These are phyloP conservation scores for Mercurialis annua DNA, from an alignment of 345 rosid species.

Conservation along the genomic window DNA sequence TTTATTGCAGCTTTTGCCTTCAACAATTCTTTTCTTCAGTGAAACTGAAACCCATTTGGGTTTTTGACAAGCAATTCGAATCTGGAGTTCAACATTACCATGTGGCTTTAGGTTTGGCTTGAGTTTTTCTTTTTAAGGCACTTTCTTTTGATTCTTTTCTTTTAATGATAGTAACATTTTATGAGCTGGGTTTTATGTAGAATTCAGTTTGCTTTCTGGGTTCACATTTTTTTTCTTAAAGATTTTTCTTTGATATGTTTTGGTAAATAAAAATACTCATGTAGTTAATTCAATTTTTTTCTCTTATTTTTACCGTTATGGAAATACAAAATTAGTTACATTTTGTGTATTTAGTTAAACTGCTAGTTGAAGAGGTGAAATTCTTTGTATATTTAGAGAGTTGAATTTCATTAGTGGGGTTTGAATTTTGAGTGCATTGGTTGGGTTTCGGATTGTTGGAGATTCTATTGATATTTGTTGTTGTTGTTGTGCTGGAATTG, in stretches of 20 bases:
- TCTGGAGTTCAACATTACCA: not conserved
- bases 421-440: slow-evolving; percentile 11
- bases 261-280: not conserved
- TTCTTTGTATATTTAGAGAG: slow-evolving; percentile 8
- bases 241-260: slow-evolving; percentile 5
- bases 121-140: slow-evolving; percentile 12
- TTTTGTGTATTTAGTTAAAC: slow-evolving; percentile 5
- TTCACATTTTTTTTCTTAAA: not conserved
- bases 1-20: not conserved
- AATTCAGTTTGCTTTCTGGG: slow-evolving; percentile 12
- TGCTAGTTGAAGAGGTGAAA: not conserved
- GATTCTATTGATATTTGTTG: slow-evolving; percentile 15
- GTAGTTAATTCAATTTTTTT: not conserved
- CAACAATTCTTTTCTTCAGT: not conserved
- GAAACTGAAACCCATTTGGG: not conserved
- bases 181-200: slow-evolving; percentile 11
- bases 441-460: slow-evolving; percentile 16
- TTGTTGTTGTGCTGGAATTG: slow-evolving; percentile 4
- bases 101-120: not conserved
- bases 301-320: not conserved
- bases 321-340: not conserved
- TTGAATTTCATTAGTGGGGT: too few relatives aligned
- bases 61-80: not conserved
- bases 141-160: not conserved
- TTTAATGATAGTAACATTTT: slow-evolving; percentile 4